Base-by-base conservation (phyloP, 306 rosid species). In the Quercus variabilis region DNA sequence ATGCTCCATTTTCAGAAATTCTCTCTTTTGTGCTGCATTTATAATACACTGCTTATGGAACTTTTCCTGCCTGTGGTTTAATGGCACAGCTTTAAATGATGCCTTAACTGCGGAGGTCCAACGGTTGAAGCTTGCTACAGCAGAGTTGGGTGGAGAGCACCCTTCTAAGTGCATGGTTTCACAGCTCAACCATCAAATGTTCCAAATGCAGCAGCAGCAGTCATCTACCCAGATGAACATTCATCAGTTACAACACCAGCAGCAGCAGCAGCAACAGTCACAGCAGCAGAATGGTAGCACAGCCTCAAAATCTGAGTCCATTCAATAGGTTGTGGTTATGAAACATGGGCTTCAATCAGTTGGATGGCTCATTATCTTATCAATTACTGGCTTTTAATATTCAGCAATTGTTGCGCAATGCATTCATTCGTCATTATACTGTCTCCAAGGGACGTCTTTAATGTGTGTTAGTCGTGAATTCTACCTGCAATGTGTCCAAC, bases 81-180 rank as follows among this genome's bases (percentile, higher is more conserved):
- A 38, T 84, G 11, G 75, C 80, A 75, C 88, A 94, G 97, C 98
- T 82, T 86, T 94, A 74, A 92, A 92, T 21, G 98, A 92, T 83
- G 97, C 98, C 25, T 83, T 94, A 56, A 94, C 97, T 6, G 80
- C 93, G n/a, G 98, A 94, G 84, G 98, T 94, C 78, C 98, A 91
- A 84, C 87, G 97, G 75, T 88, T 92, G 74, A 94, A 94, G 86
- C 38, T 94, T 31, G 94, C 97, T 43, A 90, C 94, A 3, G 78
- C 93, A 8, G 97, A 92, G 76, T 28, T 92, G 74, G 85, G 82
- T 15, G 92, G 91, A 1, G 95, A 94, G 2, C 91, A 78, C 58
- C 77, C 87, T 82, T 86, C 96, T n/a, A 86, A 83, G 86, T 68
- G 85, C 81, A 76, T 88, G 88, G 78, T 83, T 64, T 78, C 82